Percentiles rank a stretch among this genome's conserved stretches.
Evolutionary conservation across 2,329 filamentous ascomycete genomes (phyloP).

Genomic region (Colletotrichum echinochloae): DNA sequence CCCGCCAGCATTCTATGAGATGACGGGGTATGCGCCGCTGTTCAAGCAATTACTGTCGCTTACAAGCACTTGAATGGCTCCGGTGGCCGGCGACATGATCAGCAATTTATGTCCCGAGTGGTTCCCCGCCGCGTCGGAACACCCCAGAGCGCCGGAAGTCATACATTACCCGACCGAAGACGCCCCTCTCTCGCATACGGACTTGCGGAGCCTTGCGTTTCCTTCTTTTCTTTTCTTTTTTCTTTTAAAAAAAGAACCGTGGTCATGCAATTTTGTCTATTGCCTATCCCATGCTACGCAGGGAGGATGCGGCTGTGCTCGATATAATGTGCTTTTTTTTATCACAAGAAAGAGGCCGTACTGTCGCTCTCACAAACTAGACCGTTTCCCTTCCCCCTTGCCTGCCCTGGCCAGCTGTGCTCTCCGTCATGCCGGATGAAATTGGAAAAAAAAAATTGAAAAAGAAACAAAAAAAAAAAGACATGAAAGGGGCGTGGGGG

Average conservation of each 20-base stretch:
- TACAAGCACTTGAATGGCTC: not conserved
- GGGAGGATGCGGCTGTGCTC: conserved; percentile 31
- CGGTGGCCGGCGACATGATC: not conserved
- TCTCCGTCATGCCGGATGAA: conserved; percentile 3
- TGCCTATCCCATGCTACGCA: conserved; percentile 23
- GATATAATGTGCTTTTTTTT: conserved; percentile 30
- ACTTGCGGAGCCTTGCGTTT: not conserved
- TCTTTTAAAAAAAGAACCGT: not conserved
- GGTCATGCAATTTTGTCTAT: conserved; percentile 26
- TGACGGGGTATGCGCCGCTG: not conserved
- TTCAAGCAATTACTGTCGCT: not conserved
- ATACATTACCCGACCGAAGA: not conserved
- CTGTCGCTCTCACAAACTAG: conserved; percentile 32
- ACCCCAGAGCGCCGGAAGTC: not conserved
- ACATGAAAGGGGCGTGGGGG: too few relatives aligned
- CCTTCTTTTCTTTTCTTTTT: not conserved
- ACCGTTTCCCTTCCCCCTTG: conserved; percentile 16
- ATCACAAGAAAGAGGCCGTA: conserved; percentile 34
- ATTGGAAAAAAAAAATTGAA: too few relatives aligned
- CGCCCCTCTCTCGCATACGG: not conserved
- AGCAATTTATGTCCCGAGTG: not conserved
- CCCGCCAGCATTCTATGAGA: not conserved
- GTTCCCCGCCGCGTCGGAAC: not conserved
- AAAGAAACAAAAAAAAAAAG: not conserved
- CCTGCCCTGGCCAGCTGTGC: not conserved